Evolutionary conservation across 2,329 filamentous ascomycete genomes (phyloP), one percentile per base, ranked within the genome.

Genomic region (Orbilia blumenaviensis): DNA sequence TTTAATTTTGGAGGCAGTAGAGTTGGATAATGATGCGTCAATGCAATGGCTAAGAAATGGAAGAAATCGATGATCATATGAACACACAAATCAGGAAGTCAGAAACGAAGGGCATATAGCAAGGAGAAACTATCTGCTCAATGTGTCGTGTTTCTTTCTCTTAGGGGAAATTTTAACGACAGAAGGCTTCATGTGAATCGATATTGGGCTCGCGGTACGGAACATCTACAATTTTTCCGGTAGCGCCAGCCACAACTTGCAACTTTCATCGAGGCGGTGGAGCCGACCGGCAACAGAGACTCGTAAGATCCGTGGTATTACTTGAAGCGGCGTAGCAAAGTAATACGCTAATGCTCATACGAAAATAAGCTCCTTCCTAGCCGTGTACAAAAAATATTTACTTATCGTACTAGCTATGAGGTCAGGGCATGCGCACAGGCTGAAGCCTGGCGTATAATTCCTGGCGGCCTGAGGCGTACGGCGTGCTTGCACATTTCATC

Each of bases 201-300:
- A 63, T 56, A 34, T 29, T 25, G 42, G 25, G 5, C 36, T 36
- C 60, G 18, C 10, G 32, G 16, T 23, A 18, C 67, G 67, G 67
- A 72, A 48, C 56, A 72, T 64, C 60, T 72, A 38, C 14, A 34
- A 21, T 64, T 72, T 64, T 38, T 52, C 67, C 67, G 67, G 67
- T 72, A 64, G 60, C 52, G 60, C 58, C 67, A 64, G 60, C 48
- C 60, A 72, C 60, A 60, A 18, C 12, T 72, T 60, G 58, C 48
- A n/a, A n/a, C n/a, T n/a, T n/a, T n/a, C n/a, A n/a, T 72, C 67
- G 46, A 72, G 46, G 34, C 21, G 16, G 67, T 60, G 60, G 58
- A 32, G 46, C 52, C 52, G 38, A 9, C 32, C 52, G 52, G 52
- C 18, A 56, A 29, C 25, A 16, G 52, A 36, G 52, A 56, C 32